A percentile compares a stretch with the other conserved stretches of the same genome.
These are phyloP conservation scores for Cladophialophora bantiana DNA, from an alignment of 2,329 filamentous ascomycete genomes.

Conservation along the genomic window DNA sequence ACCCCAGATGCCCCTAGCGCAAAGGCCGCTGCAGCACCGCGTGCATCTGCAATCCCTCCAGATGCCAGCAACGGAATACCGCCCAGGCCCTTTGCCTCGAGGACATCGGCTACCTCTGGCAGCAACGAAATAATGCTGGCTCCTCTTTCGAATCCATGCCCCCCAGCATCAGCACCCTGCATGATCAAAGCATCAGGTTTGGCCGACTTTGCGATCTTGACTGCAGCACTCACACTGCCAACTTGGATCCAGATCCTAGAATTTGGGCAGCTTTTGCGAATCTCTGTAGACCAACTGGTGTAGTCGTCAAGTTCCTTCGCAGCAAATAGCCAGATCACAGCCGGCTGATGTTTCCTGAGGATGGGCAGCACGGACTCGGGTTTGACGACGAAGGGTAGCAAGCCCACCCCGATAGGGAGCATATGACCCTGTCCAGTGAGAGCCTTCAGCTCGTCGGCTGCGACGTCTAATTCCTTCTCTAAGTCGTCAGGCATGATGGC, in stretches of 20 bases:
- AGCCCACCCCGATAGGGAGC: constrained; percentile 50
- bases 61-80: constrained; percentile 52
- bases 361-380: constrained; percentile 25
- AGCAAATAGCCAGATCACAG: constrained; percentile 51
- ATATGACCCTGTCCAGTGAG: constrained; percentile 18
- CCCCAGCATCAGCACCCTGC: constrained; percentile 55
- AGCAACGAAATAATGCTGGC: constrained; percentile 57
- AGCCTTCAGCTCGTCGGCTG: constrained; percentile 35
- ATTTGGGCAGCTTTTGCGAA: constrained; percentile 47
- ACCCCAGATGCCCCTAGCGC: constrained; percentile 61
- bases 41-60: constrained; percentile 61
- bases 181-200: constrained; percentile 24
- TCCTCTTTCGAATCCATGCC: constrained; percentile 56
- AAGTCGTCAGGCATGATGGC: constrained; percentile 59
- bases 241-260: constrained; percentile 62
- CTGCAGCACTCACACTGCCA: constrained; percentile 56
- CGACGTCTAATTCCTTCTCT: constrained; percentile 42
- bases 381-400: constrained; percentile 46
- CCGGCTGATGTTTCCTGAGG: constrained; percentile 44
- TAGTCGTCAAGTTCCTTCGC: constrained; percentile 43
- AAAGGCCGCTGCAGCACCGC: constrained; percentile 58
- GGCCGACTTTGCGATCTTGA: constrained; percentile 45
- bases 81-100: constrained; percentile 33
- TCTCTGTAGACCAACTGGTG: constrained; percentile 51
- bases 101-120: constrained; percentile 57